Evolutionary conservation across 768 basidiomycete species (phyloP), one percentile per base, ranked within the genome.

Genomic region (Gloeopeniophorella convolvens): DNA sequence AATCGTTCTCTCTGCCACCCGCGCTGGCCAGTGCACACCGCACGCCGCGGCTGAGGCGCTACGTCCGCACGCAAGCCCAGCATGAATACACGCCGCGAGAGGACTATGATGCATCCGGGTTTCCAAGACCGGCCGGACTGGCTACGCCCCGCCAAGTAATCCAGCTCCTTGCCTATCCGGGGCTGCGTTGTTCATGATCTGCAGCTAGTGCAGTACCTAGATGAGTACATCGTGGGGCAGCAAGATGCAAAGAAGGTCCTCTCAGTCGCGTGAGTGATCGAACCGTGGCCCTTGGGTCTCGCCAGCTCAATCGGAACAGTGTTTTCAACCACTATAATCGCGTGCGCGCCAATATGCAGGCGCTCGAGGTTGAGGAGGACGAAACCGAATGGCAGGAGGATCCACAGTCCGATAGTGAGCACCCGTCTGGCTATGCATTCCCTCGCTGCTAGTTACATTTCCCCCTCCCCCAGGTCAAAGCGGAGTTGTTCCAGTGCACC

Each of bases 251-350:
- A 98, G 78, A 91, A 92, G 63, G 84, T 89, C 20, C 77, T 97
- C 27, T 88, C 90, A 31, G 94, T 97, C 40, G 94, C 93, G 91
- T 92, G 68, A 64, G 90, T 79, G 21, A 18, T 35, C 40, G 24
- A 13, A 20, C 34, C 37, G 21, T 41, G n/a, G 9, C n/a, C 24
- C 24, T 45, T 18, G n/a, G 50, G 13, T 30, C 34, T 33, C 42
- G 16, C 32, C 7, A 11, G 42, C 33, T 42, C 21, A 34, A 26
- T 23, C 13, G 24, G 1, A 36, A 0, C 62, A 95, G 92, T 27
- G 90, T 95, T 2, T 96, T 84, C 75, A 95, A 96, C 59, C 94
- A 96, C 66, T 96, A 93, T 64, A 92, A 87, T 62, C 87, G 93
- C 35, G 83, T 91, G 5, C 77, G 79, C 21, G 82, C 85, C 48